These are phyloP conservation scores for Scenedesmus sp. DNA, from an alignment of 163 green algal species.

Conservation along the genomic window DNA sequence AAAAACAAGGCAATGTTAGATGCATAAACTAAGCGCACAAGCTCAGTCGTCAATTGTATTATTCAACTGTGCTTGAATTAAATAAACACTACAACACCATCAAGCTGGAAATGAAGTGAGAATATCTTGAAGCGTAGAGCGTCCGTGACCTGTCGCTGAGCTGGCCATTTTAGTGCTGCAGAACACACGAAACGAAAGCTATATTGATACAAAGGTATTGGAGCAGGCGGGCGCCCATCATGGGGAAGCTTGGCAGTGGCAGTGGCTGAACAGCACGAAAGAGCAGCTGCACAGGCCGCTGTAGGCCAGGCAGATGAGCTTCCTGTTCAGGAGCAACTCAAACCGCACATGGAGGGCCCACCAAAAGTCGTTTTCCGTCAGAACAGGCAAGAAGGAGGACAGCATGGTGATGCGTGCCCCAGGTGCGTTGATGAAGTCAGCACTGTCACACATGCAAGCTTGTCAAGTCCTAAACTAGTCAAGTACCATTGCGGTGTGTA, in stretches of 20 bases:
- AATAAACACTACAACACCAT: neutral
- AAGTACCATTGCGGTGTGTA: neutral
- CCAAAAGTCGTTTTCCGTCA: constrained; percentile 32
- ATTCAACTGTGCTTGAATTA: neutral
- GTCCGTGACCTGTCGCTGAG: neutral
- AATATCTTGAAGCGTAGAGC: neutral
- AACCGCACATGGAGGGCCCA: neutral
- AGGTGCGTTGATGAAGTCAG: constrained; percentile 1
- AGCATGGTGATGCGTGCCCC: neutral
- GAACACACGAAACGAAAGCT: neutral
- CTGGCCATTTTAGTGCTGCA: neutral
- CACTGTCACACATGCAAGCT: neutral
- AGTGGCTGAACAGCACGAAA: neutral
- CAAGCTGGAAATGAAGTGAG: neutral
- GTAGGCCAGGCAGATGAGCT: constrained; percentile 9
- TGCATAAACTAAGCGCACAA: neutral
- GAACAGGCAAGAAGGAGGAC: constrained; percentile 31
- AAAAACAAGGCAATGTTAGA: neutral
- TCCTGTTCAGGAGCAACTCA: constrained; percentile 2
- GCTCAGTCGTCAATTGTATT: neutral
- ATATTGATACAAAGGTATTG: neutral
- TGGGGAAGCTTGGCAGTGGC: neutral
- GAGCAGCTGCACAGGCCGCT: neutral
- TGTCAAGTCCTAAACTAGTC: neutral
- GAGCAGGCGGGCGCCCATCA: neutral